phyloP scores from a whole-genome alignment of 257 asterid species.

The Hygrophila difformis region DNA sequence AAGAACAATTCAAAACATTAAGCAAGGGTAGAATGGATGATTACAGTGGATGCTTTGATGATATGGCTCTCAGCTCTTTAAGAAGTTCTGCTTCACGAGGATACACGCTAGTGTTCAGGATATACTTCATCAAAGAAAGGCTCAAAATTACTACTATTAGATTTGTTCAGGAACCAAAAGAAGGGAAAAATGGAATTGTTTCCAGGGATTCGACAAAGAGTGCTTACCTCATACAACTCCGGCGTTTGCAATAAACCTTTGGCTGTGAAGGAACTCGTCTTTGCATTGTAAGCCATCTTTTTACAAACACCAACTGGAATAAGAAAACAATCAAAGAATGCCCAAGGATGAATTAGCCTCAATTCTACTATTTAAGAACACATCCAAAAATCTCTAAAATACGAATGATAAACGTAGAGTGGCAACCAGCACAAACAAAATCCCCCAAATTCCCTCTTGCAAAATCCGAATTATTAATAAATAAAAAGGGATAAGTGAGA shows the following conservation, averaged over 20 bases:
- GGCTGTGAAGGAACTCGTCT: neutral
- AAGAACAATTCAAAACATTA: neutral
- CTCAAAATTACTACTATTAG: neutral
- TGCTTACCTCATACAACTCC: slow-evolving; percentile 28
- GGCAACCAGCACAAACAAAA: too few relatives aligned
- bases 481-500: too few relatives aligned
- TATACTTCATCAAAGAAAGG: slow-evolving; percentile 22
- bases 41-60: slow-evolving; percentile 39
- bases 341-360: neutral
- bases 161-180: neutral
- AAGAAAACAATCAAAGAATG: neutral
- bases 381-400: too few relatives aligned
- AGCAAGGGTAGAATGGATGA: neutral
- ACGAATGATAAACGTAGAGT: too few relatives aligned
- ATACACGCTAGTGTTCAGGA: slow-evolving; percentile 42
- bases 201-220: neutral
- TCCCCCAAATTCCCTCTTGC: too few relatives aligned
- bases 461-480: too few relatives aligned
- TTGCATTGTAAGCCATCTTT: slow-evolving; percentile 25
- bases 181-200: neutral
- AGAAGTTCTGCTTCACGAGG: slow-evolving; percentile 41
- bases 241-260: slow-evolving; percentile 32
- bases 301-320: neutral
- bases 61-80: slow-evolving; percentile 40
- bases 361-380: neutral